These are phyloP conservation scores for Paraurostyla sp. DNA, from an alignment of 73 alveolate genomes.

Conservation along the genomic window DNA sequence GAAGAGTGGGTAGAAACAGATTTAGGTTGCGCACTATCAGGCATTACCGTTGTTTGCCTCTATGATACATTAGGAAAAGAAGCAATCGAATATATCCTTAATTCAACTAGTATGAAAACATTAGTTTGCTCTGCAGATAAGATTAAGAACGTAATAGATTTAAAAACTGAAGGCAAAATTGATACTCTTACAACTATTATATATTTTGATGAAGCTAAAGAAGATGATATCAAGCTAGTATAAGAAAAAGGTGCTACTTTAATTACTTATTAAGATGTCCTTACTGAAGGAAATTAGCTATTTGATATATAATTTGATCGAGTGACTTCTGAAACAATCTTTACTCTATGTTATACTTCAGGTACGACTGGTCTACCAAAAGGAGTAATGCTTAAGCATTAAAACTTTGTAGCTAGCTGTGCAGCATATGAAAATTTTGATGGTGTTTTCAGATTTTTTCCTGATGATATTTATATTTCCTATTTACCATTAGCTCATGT, in stretches of 20 bases:
- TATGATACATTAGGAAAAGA: slow-evolving; percentile 87
- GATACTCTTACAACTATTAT: slow-evolving; percentile 63
- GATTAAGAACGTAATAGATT: slow-evolving; percentile 43
- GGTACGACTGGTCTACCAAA: slow-evolving; percentile 90
- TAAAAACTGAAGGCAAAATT: slow-evolving; percentile 61
- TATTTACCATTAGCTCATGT: slow-evolving; percentile 94
- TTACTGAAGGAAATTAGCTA: slow-evolving; percentile 47
- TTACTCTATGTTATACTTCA: slow-evolving; percentile 83
- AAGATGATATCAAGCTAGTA: slow-evolving; percentile 46
- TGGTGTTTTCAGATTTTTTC: slow-evolving; percentile 43
- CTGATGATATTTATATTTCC: slow-evolving; percentile 83
- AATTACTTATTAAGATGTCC: slow-evolving; percentile 34
- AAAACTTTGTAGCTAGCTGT: slow-evolving; percentile 58
- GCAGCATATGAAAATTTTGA: slow-evolving; percentile 12
- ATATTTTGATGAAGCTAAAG: slow-evolving; percentile 68
- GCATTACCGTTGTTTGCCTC: slow-evolving; percentile 78
- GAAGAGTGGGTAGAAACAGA: slow-evolving; percentile 86
- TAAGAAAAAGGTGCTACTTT: slow-evolving; percentile 48
- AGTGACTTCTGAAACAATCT: slow-evolving; percentile 72
- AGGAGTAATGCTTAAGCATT: slow-evolving; percentile 89
- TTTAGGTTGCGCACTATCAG: slow-evolving; percentile 78
- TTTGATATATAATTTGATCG: slow-evolving; percentile 20
- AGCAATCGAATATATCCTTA: slow-evolving; percentile 71
- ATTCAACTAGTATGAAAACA: slow-evolving; percentile 73
- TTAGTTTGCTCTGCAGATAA: slow-evolving; percentile 66